A percentile compares a stretch with the other conserved stretches of the same genome.
Evolutionary conservation across 352 stramenopile genomes (phyloP).

Genomic region (Pythium rhizo-oryzae): DNA sequence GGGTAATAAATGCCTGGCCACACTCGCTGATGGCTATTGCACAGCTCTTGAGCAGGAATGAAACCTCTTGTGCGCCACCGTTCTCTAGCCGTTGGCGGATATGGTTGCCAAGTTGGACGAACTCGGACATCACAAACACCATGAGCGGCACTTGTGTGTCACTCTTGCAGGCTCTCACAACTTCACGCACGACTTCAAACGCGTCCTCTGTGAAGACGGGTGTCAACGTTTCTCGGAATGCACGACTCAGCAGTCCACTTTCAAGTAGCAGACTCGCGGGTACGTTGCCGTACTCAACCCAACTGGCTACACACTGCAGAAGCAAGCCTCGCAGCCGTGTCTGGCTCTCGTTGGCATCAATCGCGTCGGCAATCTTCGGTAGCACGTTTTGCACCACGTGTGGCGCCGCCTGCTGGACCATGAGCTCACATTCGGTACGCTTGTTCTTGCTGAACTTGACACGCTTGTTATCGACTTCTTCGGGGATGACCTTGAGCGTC

Average conservation of each 20-base stretch:
- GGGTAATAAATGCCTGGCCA: conserved; percentile 73
- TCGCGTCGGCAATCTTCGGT: conserved; percentile 52
- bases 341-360: conserved; percentile 61
- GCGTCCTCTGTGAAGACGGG: conserved; percentile 46
- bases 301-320: conserved; percentile 68
- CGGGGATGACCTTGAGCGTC: conserved; percentile 74
- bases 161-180: conserved; percentile 61
- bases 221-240: conserved; percentile 55
- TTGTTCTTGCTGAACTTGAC: conserved; percentile 79
- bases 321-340: conserved; percentile 47
- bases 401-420: conserved; percentile 66
- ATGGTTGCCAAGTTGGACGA: conserved; percentile 69
- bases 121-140: conserved; percentile 79
- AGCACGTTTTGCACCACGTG: conserved; percentile 66
- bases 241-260: conserved; percentile 55
- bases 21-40: conserved; percentile 70
- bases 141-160: conserved; percentile 69
- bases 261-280: conserved; percentile 58
- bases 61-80: conserved; percentile 30
- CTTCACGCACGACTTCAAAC: conserved; percentile 65
- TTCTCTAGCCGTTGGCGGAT: conserved; percentile 40
- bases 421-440: conserved; percentile 58
- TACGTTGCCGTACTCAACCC: conserved; percentile 75
- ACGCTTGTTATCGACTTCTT: conserved; percentile 79
- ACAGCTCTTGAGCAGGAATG: conserved; percentile 53